These are phyloP conservation scores for Arthrinium puccinioides DNA, from an alignment of 2,329 filamentous ascomycete genomes.

Conservation along the genomic window DNA sequence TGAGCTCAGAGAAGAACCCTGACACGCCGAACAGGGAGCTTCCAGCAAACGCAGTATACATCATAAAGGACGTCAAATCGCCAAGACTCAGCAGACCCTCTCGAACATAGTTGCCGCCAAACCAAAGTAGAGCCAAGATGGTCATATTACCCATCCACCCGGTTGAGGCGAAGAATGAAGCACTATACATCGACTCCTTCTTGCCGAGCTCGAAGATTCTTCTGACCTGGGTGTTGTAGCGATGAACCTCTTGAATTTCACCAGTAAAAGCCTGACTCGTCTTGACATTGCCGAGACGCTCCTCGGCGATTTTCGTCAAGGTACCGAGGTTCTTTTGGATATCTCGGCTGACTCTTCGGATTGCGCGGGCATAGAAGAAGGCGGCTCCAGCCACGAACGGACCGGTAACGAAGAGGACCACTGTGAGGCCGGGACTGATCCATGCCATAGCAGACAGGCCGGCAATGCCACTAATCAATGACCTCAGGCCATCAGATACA, in stretches of 20 bases:
- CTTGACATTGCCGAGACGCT: constrained; percentile 92
- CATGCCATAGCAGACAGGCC: constrained; percentile 94
- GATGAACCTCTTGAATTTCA: constrained; percentile 79
- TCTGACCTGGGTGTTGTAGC: constrained; percentile 88
- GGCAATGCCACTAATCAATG: constrained; percentile 81
- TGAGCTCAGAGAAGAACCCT: constrained; percentile 94
- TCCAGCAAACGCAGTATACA: constrained; percentile 86
- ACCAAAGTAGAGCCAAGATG: constrained; percentile 81
- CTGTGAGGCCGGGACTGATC: constrained; percentile 84
- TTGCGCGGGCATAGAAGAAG: constrained; percentile 83
- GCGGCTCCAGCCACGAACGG: constrained; percentile 86
- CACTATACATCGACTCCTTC: constrained; percentile 79
- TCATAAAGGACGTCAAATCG: constrained; percentile 92
- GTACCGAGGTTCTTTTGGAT: constrained; percentile 93
- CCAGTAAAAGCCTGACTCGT: constrained; percentile 95
- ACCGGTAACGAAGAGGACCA: constrained; percentile 77
- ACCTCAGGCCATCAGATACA: constrained; percentile 87
- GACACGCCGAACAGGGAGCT: constrained; percentile 91
- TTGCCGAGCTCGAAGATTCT: constrained; percentile 88
- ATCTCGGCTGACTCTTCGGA: constrained; percentile 81
- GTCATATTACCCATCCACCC: constrained; percentile 96
- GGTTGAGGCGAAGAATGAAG: constrained; percentile 80
- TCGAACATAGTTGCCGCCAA: constrained; percentile 85
- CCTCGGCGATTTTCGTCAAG: constrained; percentile 94
- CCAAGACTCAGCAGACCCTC: constrained; percentile 81